Evolutionary conservation across 208 protist species (phyloP), one percentile per base, ranked within the genome.

Genomic region (Wallacemonas sp.): DNA sequence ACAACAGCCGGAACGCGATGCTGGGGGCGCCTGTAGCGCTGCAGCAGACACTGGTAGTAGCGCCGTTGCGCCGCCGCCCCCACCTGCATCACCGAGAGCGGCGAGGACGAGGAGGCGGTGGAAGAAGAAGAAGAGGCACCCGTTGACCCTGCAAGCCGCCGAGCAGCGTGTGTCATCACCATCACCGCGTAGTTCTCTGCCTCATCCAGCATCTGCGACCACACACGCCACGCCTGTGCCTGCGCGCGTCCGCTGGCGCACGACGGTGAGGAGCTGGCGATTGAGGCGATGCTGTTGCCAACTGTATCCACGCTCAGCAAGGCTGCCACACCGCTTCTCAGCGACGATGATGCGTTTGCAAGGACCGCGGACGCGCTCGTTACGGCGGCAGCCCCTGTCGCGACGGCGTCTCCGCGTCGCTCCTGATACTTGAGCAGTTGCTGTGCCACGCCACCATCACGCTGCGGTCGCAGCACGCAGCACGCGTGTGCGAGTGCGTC

Each of bases 1-100:
- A 81, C 74, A 16, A 72, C 61, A 2, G 56, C 30, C 27, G 85
- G 85, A 17, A 88, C 67, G 23, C 66, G 52, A 17, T 5, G 33
- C 16, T 61, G 44, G 30, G 73, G 68, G 17, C 4, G 29, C 38
- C 16, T 58, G 29, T 58, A 41, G 29, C 52, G 52, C 6, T 6
- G 12, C 6, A 41, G 26, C 26, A 58, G 21, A 8, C n/a, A 2
- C 23, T 58, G 30, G 8, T 41, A 29, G 14, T 21, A 16, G 3
- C 33, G 24, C 29, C 30, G 62, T 32, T 26, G 24, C 49, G 49
- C 27, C n/a, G 24, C 6, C 21, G 49, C 27, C 8, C 11, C 49
- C 19, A 24, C 49, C 8, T 43, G 32, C 16, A 43, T 16, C 55
- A 39, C 55, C 12, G n/a, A n/a, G n/a, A n/a, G n/a, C n/a, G n/a